Evolutionary conservation across 352 stramenopile species (phyloP), one percentile per base, ranked within the genome.

Genomic region (Phytophthora citricola): DNA sequence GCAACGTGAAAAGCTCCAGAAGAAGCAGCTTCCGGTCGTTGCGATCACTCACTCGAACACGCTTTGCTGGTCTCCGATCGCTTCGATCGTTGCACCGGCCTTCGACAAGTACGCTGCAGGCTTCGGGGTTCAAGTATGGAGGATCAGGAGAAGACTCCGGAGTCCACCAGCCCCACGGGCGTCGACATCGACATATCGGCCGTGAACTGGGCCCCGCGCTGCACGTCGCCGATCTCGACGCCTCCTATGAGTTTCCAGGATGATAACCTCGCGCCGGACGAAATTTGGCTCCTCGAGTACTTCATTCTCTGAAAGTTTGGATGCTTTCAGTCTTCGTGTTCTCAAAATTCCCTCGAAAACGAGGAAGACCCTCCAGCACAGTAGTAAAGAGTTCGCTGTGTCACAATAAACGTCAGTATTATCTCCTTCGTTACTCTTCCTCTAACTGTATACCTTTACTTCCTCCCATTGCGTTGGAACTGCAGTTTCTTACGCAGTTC

Each of bases 281-380:
- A 93, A 10, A 51, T 90, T 56, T 82, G 68, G 60, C 65, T 91
- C 10, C 81, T 93, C 50, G 76, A 87, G 66, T 93, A 91, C 52
- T 93, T 93, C 50, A 87, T 93, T 51, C 58, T 91, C 32, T 90
- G 63, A 79, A 9, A 43, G 40, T 29, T 17, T 43, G 40, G 17
- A n/a, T 34, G 24, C 24, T 45, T 48, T 52, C 53, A 57, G 31
- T 40, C 26, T 41, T 58, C 17, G 57, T 52, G 61, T 63, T 57
- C 17, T 12, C 49, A 66, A 36, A 36, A 51, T 52, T 55, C 34
- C 26, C 49, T 47, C 32, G 1, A n/a, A 26, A 46, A 11, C 26
- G 39, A 55, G 51, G 39, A 69, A 69, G 27, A 31, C 55, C 29
- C 40, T 47, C 43, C 15, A 44, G 31, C 39, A 10, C 36, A 40